Percentiles rank a stretch among this genome's conserved stretches.
These are phyloP conservation scores for Cladophialophora carrionii DNA, from an alignment of 2,329 filamentous ascomycete species.

Conservation along the genomic window DNA sequence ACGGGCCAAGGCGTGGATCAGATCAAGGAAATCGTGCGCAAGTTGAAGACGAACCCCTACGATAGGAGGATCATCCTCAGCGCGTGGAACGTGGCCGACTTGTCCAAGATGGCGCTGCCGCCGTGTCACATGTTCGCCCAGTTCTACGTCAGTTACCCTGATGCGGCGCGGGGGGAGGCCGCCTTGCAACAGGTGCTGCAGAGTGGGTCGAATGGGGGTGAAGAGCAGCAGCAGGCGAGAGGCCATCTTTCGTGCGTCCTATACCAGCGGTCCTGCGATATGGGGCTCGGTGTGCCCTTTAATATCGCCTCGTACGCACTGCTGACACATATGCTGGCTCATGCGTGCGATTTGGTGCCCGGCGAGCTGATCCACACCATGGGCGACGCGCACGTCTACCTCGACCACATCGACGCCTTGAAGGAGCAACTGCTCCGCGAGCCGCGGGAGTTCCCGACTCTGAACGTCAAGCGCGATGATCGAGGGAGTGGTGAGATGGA, in stretches of 20 bases:
- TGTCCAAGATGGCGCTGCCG: conserved; percentile 86
- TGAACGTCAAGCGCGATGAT: conserved; percentile 71
- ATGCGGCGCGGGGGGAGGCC: conserved; percentile 40
- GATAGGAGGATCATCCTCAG: conserved; percentile 87
- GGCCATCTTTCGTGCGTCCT: conserved; percentile 83
- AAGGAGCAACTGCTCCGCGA: conserved; percentile 77
- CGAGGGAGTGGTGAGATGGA: conserved; percentile 85
- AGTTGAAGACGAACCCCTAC: conserved; percentile 80
- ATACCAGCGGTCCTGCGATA: conserved; percentile 94
- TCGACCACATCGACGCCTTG: conserved; percentile 88
- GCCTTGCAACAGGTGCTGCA: conserved; percentile 29
- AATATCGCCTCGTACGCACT: conserved; percentile 96
- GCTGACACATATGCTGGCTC: conserved; percentile 91
- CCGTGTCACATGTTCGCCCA: conserved; percentile 98
- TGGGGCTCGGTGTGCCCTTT: conserved; percentile 96
- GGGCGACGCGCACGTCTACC: conserved; percentile 97
- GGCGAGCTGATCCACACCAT: conserved; percentile 92
- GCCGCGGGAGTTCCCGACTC: conserved; percentile 76
- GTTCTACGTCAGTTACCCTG: conserved; percentile 83
- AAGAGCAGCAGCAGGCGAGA: conserved; percentile 49
- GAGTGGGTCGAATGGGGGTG: neutral
- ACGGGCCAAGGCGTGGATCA: conserved; percentile 88
- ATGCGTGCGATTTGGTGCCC: conserved; percentile 79
- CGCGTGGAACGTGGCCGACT: conserved; percentile 90
- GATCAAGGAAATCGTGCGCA: conserved; percentile 84